Percentiles rank a stretch among this genome's conserved stretches.
Evolutionary conservation across 331 rosid genomes (phyloP).

Genomic region (Malus hybrid): DNA sequence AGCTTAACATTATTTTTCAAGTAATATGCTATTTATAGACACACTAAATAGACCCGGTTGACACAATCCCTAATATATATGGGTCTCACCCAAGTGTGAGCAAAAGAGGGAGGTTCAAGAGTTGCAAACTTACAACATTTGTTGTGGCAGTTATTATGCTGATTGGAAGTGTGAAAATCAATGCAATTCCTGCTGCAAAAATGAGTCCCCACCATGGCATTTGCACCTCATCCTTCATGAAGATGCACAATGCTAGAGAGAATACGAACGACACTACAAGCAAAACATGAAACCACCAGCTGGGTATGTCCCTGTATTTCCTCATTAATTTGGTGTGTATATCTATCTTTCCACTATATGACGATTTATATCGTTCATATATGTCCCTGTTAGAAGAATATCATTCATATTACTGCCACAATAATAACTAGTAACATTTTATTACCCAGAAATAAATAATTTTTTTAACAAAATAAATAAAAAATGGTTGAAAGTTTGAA

Average conservation of each 20-base stretch:
- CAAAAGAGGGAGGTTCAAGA: neutral
- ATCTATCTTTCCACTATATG: conserved; percentile 50
- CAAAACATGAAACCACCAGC: conserved; percentile 31
- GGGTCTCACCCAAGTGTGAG: neutral
- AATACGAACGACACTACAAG: conserved; percentile 12
- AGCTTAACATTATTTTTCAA: neutral
- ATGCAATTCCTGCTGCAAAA: conserved; percentile 26
- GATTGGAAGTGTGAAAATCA: conserved; percentile 30
- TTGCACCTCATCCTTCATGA: conserved; percentile 24
- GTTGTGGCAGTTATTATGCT: conserved; percentile 36
- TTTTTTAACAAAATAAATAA: too few species aligned
- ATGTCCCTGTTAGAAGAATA: conserved; percentile 50
- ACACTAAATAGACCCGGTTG: too few species aligned
- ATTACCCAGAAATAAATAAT: too few species aligned
- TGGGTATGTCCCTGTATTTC: conserved; percentile 64
- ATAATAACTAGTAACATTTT: neutral
- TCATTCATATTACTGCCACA: neutral
- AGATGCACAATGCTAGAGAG: conserved; percentile 29
- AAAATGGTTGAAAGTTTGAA: too few species aligned
- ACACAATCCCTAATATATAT: too few species aligned
- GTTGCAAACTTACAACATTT: conserved; percentile 14
- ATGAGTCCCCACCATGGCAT: conserved; percentile 39
- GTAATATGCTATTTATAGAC: too few species aligned
- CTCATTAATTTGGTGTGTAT: conserved; percentile 77
- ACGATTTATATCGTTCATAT: conserved; percentile 40